Evolutionary conservation across 495 filamentous ascomycete genomes (phyloP).

Genomic region (Penicillium verhagenii): DNA sequence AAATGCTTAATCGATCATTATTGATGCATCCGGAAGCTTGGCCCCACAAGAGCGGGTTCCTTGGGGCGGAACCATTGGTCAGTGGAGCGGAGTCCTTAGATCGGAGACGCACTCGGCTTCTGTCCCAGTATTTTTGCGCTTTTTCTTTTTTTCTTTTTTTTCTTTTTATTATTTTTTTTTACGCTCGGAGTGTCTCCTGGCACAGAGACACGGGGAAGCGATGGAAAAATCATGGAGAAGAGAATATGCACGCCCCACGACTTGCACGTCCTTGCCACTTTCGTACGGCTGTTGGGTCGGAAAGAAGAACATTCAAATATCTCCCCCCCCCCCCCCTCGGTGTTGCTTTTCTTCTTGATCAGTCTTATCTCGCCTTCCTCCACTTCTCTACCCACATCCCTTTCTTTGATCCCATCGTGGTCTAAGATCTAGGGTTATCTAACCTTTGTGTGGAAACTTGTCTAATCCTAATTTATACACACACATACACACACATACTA

Average conservation of each 20-base stretch:
- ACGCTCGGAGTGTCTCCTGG: neutral
- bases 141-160: conserved; percentile 1
- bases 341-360: neutral
- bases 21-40: conserved; percentile 31
- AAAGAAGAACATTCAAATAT: conserved; percentile 27
- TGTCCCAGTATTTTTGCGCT: neutral
- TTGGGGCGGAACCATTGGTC: neutral
- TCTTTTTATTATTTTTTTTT: neutral
- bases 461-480: neutral
- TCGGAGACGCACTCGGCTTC: conserved; percentile 12
- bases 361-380: conserved; percentile 2
- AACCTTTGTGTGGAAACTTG: neutral
- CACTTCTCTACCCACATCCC: conserved; percentile 5
- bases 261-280: conserved; percentile 25
- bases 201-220: conserved; percentile 14
- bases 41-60: conserved; percentile 5
- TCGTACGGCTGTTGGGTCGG: conserved; percentile 6
- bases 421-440: neutral
- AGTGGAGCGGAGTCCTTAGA: conserved; percentile 3
- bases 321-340: conserved; percentile 10
- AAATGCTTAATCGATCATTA: conserved; percentile 35
- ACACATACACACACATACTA: neutral
- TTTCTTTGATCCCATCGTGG: neutral
- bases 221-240: conserved; percentile 15
- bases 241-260: conserved; percentile 15